A percentile compares a stretch with the other conserved stretches of the same genome.
phyloP scores from a whole-genome alignment of 169 alveolate species.

The Cryptosporidium andersoni region DNA sequence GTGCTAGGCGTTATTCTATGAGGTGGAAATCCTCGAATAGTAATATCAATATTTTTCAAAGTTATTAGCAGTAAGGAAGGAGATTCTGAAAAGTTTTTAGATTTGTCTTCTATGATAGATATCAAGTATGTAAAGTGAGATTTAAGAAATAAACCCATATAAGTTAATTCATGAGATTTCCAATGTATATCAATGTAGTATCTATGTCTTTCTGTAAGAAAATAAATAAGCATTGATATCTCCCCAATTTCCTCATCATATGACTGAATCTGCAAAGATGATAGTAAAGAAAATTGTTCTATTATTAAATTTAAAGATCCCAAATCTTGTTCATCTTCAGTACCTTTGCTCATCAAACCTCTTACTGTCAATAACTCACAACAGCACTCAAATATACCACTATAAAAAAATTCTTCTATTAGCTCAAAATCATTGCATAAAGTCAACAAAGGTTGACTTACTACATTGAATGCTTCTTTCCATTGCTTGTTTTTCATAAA shows the following conservation, averaged over 20 bases:
- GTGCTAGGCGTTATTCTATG: slow-evolving; percentile 62
- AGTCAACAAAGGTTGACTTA: slow-evolving; percentile 32
- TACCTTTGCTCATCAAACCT: slow-evolving; percentile 5
- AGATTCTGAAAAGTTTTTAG: slow-evolving; percentile 13
- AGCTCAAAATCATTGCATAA: slow-evolving; percentile 43
- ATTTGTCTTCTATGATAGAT: slow-evolving; percentile 27
- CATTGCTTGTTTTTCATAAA: slow-evolving; percentile 10
- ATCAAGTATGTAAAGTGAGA: slow-evolving; percentile 59
- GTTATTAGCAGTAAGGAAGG: slow-evolving; percentile 39
- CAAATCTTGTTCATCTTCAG: slow-evolving; percentile 27
- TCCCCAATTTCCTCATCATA: slow-evolving; percentile 77
- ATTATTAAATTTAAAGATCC: slow-evolving; percentile 27
- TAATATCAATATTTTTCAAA: slow-evolving; percentile 53
- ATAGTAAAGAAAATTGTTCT: slow-evolving; percentile 54
- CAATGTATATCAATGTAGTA: slow-evolving; percentile 77
- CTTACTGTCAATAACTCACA: slow-evolving; percentile 45
- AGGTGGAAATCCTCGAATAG: slow-evolving; percentile 51
- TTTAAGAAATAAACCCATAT: slow-evolving; percentile 71
- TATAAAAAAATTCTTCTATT: slow-evolving; percentile 60
- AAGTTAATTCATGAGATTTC: slow-evolving; percentile 71
- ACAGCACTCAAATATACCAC: slow-evolving; percentile 69
- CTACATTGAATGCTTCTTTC: slow-evolving; percentile 1
- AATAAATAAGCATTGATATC: slow-evolving; percentile 72
- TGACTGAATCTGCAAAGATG: slow-evolving; percentile 62
- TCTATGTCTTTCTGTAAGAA: slow-evolving; percentile 76